Evolutionary conservation across 257 asterid species (phyloP).

Genomic region (Fraxinus americana): DNA sequence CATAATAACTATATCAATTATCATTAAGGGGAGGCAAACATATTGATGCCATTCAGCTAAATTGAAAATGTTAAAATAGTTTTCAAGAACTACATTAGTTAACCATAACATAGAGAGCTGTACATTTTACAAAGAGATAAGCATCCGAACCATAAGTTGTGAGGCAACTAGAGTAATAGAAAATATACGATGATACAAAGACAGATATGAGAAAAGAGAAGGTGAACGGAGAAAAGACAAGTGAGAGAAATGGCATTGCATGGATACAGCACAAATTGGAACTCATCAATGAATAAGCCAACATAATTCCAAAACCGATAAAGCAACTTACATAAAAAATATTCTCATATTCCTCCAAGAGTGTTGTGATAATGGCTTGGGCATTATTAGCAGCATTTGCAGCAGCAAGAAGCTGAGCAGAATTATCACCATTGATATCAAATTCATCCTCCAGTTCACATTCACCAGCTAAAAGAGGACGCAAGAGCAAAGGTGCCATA

Average conservation of each 20-base stretch:
- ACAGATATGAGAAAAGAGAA: no score
- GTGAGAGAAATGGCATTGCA: slow-evolving; percentile 6
- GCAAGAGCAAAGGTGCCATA: slow-evolving; percentile 96
- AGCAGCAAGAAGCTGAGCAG: slow-evolving; percentile 93
- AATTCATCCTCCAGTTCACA: slow-evolving; percentile 84
- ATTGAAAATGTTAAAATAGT: slow-evolving; percentile 12
- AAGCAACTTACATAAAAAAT: slow-evolving; percentile 68
- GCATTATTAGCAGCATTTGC: slow-evolving; percentile 93
- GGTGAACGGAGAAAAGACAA: slow-evolving; percentile 6
- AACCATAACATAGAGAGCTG: slow-evolving; percentile 11
- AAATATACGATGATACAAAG: slow-evolving; percentile 9
- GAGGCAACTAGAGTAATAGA: slow-evolving; percentile 11
- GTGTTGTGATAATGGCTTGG: slow-evolving; percentile 77
- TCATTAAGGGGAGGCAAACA: background rate
- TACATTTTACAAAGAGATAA: slow-evolving; percentile 1
- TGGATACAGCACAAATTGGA: slow-evolving; percentile 9
- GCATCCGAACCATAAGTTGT: slow-evolving; percentile 17
- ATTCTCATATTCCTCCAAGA: slow-evolving; percentile 84
- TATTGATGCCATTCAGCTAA: slow-evolving; percentile 18
- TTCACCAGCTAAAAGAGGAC: slow-evolving; percentile 94
- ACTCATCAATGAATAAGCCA: slow-evolving; percentile 14
- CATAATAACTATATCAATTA: background rate
- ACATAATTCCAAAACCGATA: slow-evolving; percentile 18
- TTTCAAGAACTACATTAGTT: slow-evolving; percentile 15
- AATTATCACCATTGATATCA: slow-evolving; percentile 73